phyloP scores from a whole-genome alignment of 1,139 yeast species.

The Magnusiomyces ingens region DNA sequence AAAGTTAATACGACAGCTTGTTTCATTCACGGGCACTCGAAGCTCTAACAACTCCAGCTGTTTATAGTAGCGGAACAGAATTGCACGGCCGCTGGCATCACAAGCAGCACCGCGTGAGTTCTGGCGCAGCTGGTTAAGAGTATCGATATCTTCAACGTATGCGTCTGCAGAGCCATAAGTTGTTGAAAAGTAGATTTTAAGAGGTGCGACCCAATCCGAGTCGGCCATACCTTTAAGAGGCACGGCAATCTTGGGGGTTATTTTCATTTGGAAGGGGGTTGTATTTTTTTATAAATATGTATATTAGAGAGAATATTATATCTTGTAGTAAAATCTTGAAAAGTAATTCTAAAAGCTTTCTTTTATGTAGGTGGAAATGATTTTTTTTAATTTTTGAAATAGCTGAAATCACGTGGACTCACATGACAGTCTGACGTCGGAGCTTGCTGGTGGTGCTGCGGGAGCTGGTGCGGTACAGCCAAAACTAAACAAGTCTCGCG shows the following conservation, averaged over 20 bases:
- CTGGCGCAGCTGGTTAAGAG: conserved; percentile 54
- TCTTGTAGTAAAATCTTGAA: background rate
- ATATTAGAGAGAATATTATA: background rate
- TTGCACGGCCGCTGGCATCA: conserved; percentile 39
- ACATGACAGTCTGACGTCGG: too few relatives aligned
- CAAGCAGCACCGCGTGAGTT: conserved; percentile 48
- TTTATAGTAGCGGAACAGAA: conserved; percentile 67
- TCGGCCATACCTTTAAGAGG: conserved; percentile 52
- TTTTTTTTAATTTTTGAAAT: too few relatives aligned
- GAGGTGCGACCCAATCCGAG: conserved; percentile 60
- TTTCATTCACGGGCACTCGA: conserved; percentile 58
- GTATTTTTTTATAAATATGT: background rate
- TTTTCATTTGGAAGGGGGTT: conserved; percentile 24
- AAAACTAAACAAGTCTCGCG: too few relatives aligned
- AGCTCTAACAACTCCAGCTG: conserved; percentile 75
- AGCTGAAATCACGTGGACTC: too few relatives aligned
- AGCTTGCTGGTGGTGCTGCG: too few relatives aligned
- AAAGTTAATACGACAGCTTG: conserved; percentile 56
- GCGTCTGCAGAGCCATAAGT: conserved; percentile 59
- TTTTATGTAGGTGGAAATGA: background rate
- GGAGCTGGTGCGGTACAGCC: too few relatives aligned
- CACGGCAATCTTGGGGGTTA: conserved; percentile 35
- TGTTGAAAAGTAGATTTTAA: conserved; percentile 51
- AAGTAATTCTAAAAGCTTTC: too few relatives aligned
- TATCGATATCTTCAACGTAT: conserved; percentile 49